phyloP scores from a whole-genome alignment of 2,329 filamentous ascomycete species.

The Akanthomyces lecanii region DNA sequence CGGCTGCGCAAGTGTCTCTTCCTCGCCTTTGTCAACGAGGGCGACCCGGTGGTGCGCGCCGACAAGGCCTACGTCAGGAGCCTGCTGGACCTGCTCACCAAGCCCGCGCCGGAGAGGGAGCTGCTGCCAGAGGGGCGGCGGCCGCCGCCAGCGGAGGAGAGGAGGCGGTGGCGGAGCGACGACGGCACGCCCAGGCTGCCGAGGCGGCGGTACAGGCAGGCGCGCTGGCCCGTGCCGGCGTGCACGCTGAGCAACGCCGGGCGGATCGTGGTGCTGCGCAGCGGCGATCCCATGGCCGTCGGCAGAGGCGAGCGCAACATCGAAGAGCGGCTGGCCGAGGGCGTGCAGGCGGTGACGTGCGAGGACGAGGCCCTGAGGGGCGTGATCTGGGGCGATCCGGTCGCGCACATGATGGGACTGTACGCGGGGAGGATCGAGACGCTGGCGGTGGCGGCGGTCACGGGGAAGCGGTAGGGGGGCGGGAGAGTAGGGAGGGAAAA shows the following conservation, averaged over 20 bases:
- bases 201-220: constrained; percentile 21
- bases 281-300: constrained; percentile 36
- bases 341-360: constrained; percentile 64
- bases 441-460: constrained; percentile 58
- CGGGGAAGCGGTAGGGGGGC: constrained; percentile 18
- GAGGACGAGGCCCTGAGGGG: constrained; percentile 63
- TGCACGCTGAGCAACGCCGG: constrained; percentile 67
- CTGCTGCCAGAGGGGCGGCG: constrained; percentile 38
- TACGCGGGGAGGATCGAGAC: constrained; percentile 69
- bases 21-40: constrained; percentile 78
- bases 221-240: constrained; percentile 62
- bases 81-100: constrained; percentile 65
- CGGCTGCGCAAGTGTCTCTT: constrained; percentile 65
- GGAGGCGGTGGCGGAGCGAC: neutral
- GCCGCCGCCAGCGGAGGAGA: neutral
- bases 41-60: constrained; percentile 73
- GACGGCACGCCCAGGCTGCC: constrained; percentile 10
- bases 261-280: constrained; percentile 61
- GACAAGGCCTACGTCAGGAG: constrained; percentile 72
- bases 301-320: constrained; percentile 39
- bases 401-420: constrained; percentile 74
- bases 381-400: constrained; percentile 76
- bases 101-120: constrained; percentile 45
- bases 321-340: constrained; percentile 49
- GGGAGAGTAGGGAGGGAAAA: neutral